Base-by-base conservation (phyloP, 495 filamentous ascomycete species). In the Hamigera avellanea region DNA sequence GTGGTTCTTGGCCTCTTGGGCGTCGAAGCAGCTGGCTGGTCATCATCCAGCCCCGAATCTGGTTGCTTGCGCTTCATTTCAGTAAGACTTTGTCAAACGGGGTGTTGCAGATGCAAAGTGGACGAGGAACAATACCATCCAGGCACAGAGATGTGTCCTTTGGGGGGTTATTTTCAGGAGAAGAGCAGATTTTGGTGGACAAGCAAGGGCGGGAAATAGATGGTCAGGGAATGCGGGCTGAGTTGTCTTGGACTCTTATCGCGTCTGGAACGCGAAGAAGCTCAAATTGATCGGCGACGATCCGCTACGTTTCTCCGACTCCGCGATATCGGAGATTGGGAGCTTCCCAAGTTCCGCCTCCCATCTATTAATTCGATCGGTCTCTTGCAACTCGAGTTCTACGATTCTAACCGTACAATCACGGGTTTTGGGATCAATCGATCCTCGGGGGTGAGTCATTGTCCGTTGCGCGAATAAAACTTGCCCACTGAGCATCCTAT, bases 41-140 rank as follows among this genome's bases (percentile, higher is more conserved):
- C 60, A 35, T 61, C 53, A 36, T 50, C 53, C 25, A 51, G 46
- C 34, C 45, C 50, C 33, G 61, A 54, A 50, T 61, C 59, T 50
- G 64, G 56, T 36, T 57, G 60, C 50, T 65, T 66, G 44, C 62
- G 62, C 55, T 68, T 68, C 62, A 66, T 68, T 45, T 50, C 44
- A 49, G 41, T 47, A 31, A 40, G 35, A 15, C 15, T 5, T 23
- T 23, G 21, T n/a, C 4, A 23, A 9, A 9, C 9, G 5, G 21
- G 9, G 21, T 23, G 21, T 23, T 23, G 21, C 21, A 23, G 21
- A 23, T 23, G 4, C 9, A 23, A 23, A 9, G 9, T 5, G 9
- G 9, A 9, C 21, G 21, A 12, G n/a, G 14, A 30, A 30, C 14
- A n/a, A n/a, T 30, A 30, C 28, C 28, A 30, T 30, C 28, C n/a